These are phyloP conservation scores for Eurotiales sp. DNA, from an alignment of 2,329 filamentous ascomycete genomes.

Conservation along the genomic window DNA sequence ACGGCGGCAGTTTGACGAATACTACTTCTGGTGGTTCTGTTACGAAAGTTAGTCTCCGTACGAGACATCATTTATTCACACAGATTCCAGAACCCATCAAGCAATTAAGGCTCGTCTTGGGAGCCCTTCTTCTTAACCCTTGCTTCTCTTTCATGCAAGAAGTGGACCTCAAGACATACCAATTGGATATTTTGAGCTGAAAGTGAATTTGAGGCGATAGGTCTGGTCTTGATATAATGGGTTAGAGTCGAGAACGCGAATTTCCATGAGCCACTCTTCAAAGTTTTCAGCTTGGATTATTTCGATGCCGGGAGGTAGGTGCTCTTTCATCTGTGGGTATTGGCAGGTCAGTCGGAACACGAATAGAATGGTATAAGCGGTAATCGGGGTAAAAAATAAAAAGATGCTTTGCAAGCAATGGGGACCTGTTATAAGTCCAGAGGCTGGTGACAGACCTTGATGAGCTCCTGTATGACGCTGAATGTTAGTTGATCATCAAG, in stretches of 20 bases:
- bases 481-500: conserved; percentile 21
- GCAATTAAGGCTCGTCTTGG: too few relatives aligned
- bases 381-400: too few relatives aligned
- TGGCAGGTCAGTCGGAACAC: not conserved
- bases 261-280: conserved; percentile 88
- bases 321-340: conserved; percentile 50
- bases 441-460: conserved; percentile 53
- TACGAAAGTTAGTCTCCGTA: not conserved
- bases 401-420: too few relatives aligned
- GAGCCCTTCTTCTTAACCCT: too few relatives aligned
- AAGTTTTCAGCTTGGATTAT: conserved; percentile 79
- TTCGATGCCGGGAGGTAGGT: conserved; percentile 65
- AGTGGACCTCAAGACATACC: too few relatives aligned
- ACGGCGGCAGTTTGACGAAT: conserved; percentile 61
- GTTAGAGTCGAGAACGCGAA: conserved; percentile 83
- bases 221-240: conserved; percentile 77
- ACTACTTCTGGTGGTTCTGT: conserved; percentile 91
- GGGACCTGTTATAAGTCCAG: too few relatives aligned
- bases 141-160: too few relatives aligned
- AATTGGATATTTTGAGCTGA: conserved; percentile 82
- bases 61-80: too few relatives aligned
- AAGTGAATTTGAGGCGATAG: conserved; percentile 84
- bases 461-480: conserved; percentile 44
- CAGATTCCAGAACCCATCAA: not conserved
- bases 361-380: not conserved